phyloP scores from a whole-genome alignment of 2,329 filamentous ascomycete species.

The Pseudocercospora crystallina region DNA sequence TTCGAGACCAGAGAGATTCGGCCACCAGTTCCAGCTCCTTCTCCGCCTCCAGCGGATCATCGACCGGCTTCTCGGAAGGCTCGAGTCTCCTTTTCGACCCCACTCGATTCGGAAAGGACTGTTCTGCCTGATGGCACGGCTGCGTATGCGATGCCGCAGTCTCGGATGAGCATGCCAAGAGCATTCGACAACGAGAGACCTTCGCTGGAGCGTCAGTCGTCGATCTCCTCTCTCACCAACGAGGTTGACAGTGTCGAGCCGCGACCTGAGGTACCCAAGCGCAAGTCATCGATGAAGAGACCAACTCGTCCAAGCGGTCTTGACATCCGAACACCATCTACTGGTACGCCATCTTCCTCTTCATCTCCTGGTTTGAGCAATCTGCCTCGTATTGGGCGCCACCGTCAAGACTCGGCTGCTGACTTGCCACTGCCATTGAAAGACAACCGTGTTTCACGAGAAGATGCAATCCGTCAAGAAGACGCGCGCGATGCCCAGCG shows the following conservation, averaged over 20 bases:
- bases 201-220: conserved; percentile 7
- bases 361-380: conserved; percentile 25
- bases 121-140: conserved; percentile 27
- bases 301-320: conserved; percentile 14
- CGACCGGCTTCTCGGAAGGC: conserved; percentile 8
- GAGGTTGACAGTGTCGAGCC: conserved; percentile 19
- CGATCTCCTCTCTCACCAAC: conserved; percentile 13
- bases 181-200: conserved; percentile 21
- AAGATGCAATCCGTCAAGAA: conserved; percentile 6
- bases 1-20: conserved; percentile 10
- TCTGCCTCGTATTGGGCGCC: conserved; percentile 12
- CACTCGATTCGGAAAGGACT: conserved; percentile 9
- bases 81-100: conserved; percentile 8
- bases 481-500: conserved; percentile 10
- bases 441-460: conserved; percentile 2
- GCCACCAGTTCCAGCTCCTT: conserved; percentile 20
- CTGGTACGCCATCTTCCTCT: conserved; percentile 7
- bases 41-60: conserved; percentile 15
- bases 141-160: conserved; percentile 25
- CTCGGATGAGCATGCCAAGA: conserved; percentile 19
- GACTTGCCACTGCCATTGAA: conserved; percentile 9
- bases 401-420: conserved; percentile 19
- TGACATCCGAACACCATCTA: conserved; percentile 6
- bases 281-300: conserved; percentile 1
- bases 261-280: neutral